Conservation (phyloP, 352 stramenopile genomes). For the Phytophthora lateralis region DNA sequence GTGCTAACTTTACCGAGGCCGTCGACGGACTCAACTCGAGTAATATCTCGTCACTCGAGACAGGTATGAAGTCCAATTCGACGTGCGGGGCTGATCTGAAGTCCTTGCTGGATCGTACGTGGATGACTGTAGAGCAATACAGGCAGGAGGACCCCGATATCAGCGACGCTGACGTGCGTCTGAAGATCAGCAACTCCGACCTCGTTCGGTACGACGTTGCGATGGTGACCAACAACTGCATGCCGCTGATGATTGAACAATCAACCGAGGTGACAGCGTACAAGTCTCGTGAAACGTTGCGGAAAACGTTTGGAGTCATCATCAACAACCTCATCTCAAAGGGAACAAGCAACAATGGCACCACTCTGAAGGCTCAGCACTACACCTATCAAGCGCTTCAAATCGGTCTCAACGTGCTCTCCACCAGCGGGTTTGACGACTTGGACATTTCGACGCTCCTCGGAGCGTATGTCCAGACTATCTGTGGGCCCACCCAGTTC, state of each 20-base stretch:
- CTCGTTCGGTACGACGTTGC: slow-evolving; percentile 53
- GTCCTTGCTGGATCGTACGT: slow-evolving; percentile 41
- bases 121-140: slow-evolving; percentile 35
- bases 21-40: slow-evolving; percentile 17
- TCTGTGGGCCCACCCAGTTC: slow-evolving; percentile 53
- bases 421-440: slow-evolving; percentile 40
- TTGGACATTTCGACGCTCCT: slow-evolving; percentile 42
- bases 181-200: slow-evolving; percentile 43
- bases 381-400: slow-evolving; percentile 44
- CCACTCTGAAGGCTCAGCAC: slow-evolving; percentile 28
- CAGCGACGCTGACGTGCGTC: slow-evolving; percentile 38
- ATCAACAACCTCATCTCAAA: slow-evolving; percentile 47
- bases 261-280: slow-evolving; percentile 7
- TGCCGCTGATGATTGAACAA: slow-evolving; percentile 16
- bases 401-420: slow-evolving; percentile 39
- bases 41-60: slow-evolving; percentile 30
- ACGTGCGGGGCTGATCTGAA: slow-evolving; percentile 47
- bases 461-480: slow-evolving; percentile 48
- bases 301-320: slow-evolving; percentile 46
- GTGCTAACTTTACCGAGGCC: slow-evolving; percentile 16
- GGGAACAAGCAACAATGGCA: slow-evolving; percentile 32
- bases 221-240: slow-evolving; percentile 34
- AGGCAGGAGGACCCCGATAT: slow-evolving; percentile 27
- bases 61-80: slow-evolving; percentile 31
- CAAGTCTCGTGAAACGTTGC: slow-evolving; percentile 40